Base-by-base conservation (phyloP, 768 basidiomycete species). In the Coprinopsis sp. region DNA sequence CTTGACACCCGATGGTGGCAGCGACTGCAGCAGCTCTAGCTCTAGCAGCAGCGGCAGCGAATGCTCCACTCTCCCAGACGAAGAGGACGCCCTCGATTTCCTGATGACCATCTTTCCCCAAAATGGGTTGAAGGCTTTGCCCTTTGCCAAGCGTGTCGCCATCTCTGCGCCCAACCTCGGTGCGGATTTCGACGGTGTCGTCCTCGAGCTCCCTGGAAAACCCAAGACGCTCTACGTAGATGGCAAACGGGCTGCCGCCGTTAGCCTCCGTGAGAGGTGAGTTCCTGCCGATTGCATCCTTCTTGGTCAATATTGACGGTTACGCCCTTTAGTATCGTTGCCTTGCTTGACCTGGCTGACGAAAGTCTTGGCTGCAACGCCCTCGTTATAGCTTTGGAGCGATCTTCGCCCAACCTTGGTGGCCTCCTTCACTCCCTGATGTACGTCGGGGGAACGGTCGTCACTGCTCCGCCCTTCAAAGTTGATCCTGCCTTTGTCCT, bases 371-470 rank as follows among this genome's bases (percentile, higher is more conserved):
- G 75, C 55, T 91, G 90, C 64, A 77, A 77, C 33, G 81, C 84
- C 14, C 75, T 94, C 33, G 76, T 92, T 50, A 90, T 94, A 53
- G 84, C 77, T 29, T 70, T 94, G 46, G 87, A 90, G 63, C 79
- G 84, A 55, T 73, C 81, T 0, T 85, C 82, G 33, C 77, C 80
- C 14, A 77, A 76, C 45, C 73, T 93, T 45, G 78, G 84, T 54
- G 79, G 81, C 57, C 70, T 92, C 47, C 71, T 94, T 29, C 92
- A 94, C 60, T 86, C 91, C 40, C 74, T 94, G 52, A 89, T 94
- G 87, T 94, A 94, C 65, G 87, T 93, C 43, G 91, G 91, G 52
- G 91, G 88, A 46, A 79, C 76, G 40, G 84, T 94, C 44, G 82
- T 94, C 42, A 87, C 89, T 44, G 84, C 81, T 60, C 86, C 87